Conservation (phyloP, 2,329 filamentous ascomycete genomes). For the Xylariaceae sp. region DNA sequence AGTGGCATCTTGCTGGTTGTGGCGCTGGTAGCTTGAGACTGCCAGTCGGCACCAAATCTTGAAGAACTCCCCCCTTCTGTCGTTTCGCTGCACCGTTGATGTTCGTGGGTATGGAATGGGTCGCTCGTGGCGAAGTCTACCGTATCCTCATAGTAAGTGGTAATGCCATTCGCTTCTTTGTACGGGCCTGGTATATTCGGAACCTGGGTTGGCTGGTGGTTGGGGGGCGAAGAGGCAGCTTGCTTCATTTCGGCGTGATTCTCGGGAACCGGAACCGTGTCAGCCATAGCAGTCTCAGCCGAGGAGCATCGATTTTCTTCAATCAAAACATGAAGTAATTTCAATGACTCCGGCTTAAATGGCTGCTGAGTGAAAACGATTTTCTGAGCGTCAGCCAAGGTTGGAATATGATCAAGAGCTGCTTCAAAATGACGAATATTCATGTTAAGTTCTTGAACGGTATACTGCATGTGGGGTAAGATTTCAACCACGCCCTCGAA, state of each 20-base stretch:
- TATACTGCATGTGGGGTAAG: conserved; percentile 80
- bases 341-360: conserved; percentile 35
- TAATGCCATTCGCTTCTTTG: conserved; percentile 44
- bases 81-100: conserved; percentile 60
- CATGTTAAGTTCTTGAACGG: conserved; percentile 72
- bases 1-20: conserved; percentile 63
- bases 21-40: conserved; percentile 60
- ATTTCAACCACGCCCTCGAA: conserved; percentile 87
- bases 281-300: conserved; percentile 15
- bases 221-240: conserved; percentile 22
- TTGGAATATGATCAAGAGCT: conserved; percentile 63
- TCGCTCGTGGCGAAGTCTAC: conserved; percentile 50
- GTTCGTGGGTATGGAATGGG: conserved; percentile 43
- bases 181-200: conserved; percentile 35
- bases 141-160: conserved; percentile 45
- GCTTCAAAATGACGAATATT: conserved; percentile 75
- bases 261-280: conserved; percentile 20
- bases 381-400: conserved; percentile 39
- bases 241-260: conserved; percentile 29
- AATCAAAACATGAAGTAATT: conserved; percentile 44
- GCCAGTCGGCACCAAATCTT: conserved; percentile 57
- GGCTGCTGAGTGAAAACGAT: conserved; percentile 40
- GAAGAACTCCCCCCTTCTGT: conserved; percentile 59
- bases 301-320: conserved; percentile 22
- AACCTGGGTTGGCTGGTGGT: conserved; percentile 30